Evolutionary conservation across 305 asterid species (phyloP).

Genomic region (Caryopteris hybrid): DNA sequence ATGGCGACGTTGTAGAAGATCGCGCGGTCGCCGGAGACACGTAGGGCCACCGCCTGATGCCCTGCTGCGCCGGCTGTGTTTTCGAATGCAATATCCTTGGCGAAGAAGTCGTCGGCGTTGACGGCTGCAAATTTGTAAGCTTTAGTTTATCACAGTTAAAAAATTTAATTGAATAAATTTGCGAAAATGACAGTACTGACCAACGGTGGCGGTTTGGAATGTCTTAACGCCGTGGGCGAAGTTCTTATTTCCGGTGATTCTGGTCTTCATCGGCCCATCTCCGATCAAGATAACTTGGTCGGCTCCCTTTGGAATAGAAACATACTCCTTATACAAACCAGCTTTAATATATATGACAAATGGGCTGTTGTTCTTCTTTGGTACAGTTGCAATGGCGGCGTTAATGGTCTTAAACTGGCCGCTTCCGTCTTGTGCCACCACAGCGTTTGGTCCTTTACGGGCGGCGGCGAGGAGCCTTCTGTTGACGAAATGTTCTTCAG

Average conservation of each 20-base stretch:
- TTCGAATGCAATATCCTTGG: slow-evolving; percentile 51
- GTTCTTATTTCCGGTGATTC: slow-evolving; percentile 37
- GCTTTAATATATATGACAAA: slow-evolving; percentile 47
- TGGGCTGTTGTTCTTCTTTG: slow-evolving; percentile 19
- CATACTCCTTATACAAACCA: slow-evolving; percentile 44
- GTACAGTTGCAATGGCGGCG: slow-evolving; percentile 35
- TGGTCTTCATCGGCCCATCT: slow-evolving; percentile 51
- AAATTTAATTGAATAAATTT: no score
- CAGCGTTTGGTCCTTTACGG: slow-evolving; percentile 24
- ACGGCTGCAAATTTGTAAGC: slow-evolving; percentile 18
- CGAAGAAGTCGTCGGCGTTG: slow-evolving; percentile 37
- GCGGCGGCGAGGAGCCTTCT: slow-evolving; percentile 26
- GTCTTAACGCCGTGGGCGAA: slow-evolving; percentile 34
- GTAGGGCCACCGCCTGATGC: slow-evolving; percentile 69
- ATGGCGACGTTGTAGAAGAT: slow-evolving; percentile 35
- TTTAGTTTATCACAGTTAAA: no score
- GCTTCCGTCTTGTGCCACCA: slow-evolving; percentile 65
- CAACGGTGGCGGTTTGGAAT: slow-evolving; percentile 39
- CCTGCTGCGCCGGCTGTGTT: slow-evolving; percentile 60
- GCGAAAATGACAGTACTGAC: background rate
- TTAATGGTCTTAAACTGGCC: slow-evolving; percentile 40
- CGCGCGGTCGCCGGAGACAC: slow-evolving; percentile 42
- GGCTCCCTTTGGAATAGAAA: slow-evolving; percentile 28
- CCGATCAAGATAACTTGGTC: slow-evolving; percentile 44
- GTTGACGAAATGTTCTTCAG: background rate